These are phyloP conservation scores for Angomonas deanei DNA, from an alignment of 208 protist species.

Conservation along the genomic window DNA sequence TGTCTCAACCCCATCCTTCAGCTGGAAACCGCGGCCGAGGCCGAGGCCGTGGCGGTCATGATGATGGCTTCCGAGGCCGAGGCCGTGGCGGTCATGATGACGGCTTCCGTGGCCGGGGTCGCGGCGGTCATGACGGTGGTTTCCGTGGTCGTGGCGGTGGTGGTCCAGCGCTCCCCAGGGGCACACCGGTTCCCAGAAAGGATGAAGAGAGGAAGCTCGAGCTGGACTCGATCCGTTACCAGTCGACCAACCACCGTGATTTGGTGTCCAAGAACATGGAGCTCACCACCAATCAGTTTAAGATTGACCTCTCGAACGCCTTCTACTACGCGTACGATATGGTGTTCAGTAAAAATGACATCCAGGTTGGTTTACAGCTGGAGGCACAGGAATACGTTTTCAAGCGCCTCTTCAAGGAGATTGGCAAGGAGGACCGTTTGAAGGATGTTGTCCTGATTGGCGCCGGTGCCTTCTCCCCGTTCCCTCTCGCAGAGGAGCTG, in stretches of 20 bases:
- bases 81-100: background rate
- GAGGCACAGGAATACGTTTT: constrained; percentile 1
- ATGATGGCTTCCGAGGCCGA: background rate
- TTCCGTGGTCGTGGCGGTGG: background rate
- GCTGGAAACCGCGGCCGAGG: background rate
- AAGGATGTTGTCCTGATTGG: background rate
- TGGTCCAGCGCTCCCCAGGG: no score
- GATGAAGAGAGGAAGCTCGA: background rate
- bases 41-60: no score
- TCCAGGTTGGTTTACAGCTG: background rate
- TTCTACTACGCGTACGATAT: background rate
- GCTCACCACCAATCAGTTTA: background rate
- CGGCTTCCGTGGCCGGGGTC: background rate
- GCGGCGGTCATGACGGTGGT: background rate
- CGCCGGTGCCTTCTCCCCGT: background rate
- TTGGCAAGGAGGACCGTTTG: background rate
- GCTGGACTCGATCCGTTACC: background rate
- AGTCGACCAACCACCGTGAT: background rate
- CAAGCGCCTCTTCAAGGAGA: background rate
- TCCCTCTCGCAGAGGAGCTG: background rate
- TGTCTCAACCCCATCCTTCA: background rate
- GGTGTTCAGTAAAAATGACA: background rate
- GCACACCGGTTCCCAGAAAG: no score
- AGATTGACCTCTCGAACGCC: background rate
- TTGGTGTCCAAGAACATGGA: no score